Conservation (phyloP, 75 land plant genomes). For the Pinus taeda region DNA sequence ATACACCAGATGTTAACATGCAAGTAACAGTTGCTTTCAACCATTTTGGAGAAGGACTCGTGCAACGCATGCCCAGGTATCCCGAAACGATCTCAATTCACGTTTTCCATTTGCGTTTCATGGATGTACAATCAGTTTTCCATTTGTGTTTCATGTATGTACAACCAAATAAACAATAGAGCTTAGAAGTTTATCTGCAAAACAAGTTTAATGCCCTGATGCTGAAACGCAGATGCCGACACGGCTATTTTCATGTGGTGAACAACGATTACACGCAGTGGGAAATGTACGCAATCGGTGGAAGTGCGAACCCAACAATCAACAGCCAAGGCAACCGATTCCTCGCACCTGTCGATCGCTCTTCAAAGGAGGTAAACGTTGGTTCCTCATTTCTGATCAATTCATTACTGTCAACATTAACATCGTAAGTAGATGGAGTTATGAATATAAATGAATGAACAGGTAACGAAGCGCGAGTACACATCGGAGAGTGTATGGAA, state of each 20-base stretch:
- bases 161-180: no score
- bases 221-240: conserved; percentile 61
- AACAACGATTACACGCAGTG: conserved; percentile 90
- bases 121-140: not conserved
- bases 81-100: not conserved
- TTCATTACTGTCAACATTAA: not conserved
- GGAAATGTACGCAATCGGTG: conserved; percentile 96
- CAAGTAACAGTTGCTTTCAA: conserved; percentile 38
- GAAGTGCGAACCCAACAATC: conserved; percentile 86
- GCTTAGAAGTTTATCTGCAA: not conserved
- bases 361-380: conserved; percentile 56
- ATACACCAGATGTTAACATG: conserved; percentile 9
- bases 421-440: no score
- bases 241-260: conserved; percentile 85
- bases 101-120: not conserved
- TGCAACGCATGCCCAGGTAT: conserved; percentile 54
- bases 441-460: not conserved
- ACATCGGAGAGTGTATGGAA: conserved; percentile 20
- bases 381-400: not conserved
- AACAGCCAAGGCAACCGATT: conserved; percentile 86
- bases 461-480: conserved; percentile 5
- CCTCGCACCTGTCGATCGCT: conserved; percentile 52
- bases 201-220: not conserved
- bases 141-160: not conserved
- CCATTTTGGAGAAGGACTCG: conserved; percentile 38